Evolutionary conservation across 495 filamentous ascomycete genomes (phyloP).

Genomic region (Aspergillus leporis): DNA sequence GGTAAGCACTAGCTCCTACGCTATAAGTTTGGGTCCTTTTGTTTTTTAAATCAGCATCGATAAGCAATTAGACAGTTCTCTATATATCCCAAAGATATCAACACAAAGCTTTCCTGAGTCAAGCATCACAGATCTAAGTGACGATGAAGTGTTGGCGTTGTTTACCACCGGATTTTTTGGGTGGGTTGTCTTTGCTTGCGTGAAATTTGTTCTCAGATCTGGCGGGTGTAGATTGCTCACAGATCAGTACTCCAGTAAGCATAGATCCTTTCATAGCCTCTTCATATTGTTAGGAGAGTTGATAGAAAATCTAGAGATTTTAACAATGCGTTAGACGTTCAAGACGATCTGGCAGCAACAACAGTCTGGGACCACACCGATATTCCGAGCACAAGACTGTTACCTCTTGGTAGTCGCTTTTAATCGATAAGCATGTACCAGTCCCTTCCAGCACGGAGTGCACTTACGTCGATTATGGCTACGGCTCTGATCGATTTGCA

Average conservation of each 20-base stretch:
- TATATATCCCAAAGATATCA: background rate
- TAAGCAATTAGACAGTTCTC: background rate
- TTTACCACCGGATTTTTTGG: constrained; percentile 23
- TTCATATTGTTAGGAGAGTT: background rate
- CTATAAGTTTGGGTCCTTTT: background rate
- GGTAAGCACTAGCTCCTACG: background rate
- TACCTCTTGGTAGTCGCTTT: constrained; percentile 16
- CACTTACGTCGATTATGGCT: constrained; percentile 25
- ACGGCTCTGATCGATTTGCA: constrained; percentile 20
- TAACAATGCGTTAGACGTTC: constrained; percentile 8
- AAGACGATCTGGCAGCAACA: constrained; percentile 3
- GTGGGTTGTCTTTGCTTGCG: constrained; percentile 20
- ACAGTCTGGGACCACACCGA: constrained; percentile 16
- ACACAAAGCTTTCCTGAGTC: constrained; percentile 14
- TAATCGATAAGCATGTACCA: constrained; percentile 21
- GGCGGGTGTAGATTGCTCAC: constrained; percentile 18
- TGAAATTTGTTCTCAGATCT: constrained; percentile 13
- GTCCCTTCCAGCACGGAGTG: background rate
- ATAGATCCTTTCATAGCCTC: background rate
- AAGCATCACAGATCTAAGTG: constrained; percentile 14
- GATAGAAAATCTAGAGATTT: background rate
- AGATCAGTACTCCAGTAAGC: constrained; percentile 16
- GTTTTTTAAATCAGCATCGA: background rate
- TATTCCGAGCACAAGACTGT: constrained; percentile 11
- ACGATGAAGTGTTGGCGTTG: constrained; percentile 17